A percentile compares a stretch with the other conserved stretches of the same genome.
Evolutionary conservation across 768 basidiomycete genomes (phyloP).

Genomic region (Neoboletus brunneissimus): DNA sequence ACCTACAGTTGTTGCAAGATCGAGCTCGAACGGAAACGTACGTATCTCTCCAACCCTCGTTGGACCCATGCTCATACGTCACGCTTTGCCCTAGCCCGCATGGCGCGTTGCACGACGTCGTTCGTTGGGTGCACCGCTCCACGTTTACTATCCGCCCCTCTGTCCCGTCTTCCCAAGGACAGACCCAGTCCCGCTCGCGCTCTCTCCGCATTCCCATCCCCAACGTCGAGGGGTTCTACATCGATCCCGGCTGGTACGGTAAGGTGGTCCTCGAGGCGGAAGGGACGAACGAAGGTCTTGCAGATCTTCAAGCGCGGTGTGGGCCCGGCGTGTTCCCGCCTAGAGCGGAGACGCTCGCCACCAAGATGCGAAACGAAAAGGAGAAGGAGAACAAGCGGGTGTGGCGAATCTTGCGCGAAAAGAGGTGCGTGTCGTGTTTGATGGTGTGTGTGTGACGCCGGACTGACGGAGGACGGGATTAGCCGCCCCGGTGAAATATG

Average conservation of each 20-base stretch:
- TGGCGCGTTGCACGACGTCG: constrained; percentile 73
- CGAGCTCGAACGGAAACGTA: constrained; percentile 78
- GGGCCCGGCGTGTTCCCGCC: constrained; percentile 66
- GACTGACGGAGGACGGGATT: background rate
- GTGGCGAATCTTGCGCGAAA: constrained; percentile 73
- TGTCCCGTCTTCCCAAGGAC: constrained; percentile 31
- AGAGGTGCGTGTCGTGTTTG: constrained; percentile 49
- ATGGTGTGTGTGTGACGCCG: background rate
- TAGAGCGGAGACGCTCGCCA: constrained; percentile 39
- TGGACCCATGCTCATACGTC: constrained; percentile 7
- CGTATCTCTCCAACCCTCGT: constrained; percentile 30
- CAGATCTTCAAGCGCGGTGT: constrained; percentile 74
- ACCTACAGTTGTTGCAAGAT: constrained; percentile 76
- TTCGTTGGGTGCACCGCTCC: constrained; percentile 83
- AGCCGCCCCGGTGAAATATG: constrained; percentile 29
- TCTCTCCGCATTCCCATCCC: constrained; percentile 48
- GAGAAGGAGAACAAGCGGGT: constrained; percentile 49
- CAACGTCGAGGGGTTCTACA: constrained; percentile 48
- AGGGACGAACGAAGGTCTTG: constrained; percentile 81
- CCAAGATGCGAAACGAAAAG: constrained; percentile 37
- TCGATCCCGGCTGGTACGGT: constrained; percentile 83
- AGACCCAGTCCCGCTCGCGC: constrained; percentile 28
- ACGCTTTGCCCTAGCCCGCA: constrained; percentile 53
- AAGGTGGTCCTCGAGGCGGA: constrained; percentile 81
- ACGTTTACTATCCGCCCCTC: constrained; percentile 65